A percentile compares a stretch with the other conserved stretches of the same genome.
Evolutionary conservation across 1,284 basidiomycete genomes (phyloP).

Genomic region (Anthracocystis setariae): DNA sequence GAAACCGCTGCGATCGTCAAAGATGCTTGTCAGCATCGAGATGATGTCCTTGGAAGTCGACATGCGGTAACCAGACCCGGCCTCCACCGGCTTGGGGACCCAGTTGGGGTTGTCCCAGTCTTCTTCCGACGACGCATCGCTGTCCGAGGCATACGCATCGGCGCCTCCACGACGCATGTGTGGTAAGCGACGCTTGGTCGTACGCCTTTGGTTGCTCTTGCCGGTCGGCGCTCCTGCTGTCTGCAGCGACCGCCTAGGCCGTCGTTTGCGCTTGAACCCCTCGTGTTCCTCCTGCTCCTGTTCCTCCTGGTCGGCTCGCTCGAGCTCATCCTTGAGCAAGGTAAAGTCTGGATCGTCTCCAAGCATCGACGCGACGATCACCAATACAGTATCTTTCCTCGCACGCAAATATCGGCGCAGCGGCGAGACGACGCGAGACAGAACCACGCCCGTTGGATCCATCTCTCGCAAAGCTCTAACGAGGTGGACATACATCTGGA

Average conservation of each 20-base stretch:
- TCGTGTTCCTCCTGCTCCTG: conserved; percentile 29
- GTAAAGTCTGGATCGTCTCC: conserved; percentile 62
- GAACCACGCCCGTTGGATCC: conserved; percentile 88
- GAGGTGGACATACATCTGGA: conserved; percentile 91
- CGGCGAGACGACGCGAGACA: conserved; percentile 69
- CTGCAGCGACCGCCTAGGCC: conserved; percentile 25
- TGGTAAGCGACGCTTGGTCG: conserved; percentile 8
- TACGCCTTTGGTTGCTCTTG: conserved; percentile 13
- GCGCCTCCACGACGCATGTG: conserved; percentile 9
- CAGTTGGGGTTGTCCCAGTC: conserved; percentile 51
- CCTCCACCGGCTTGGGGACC: conserved; percentile 57
- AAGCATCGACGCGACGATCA: conserved; percentile 62
- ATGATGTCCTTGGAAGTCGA: conserved; percentile 62
- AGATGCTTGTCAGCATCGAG: conserved; percentile 64
- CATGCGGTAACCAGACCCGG: conserved; percentile 57
- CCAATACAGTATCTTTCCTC: conserved; percentile 60
- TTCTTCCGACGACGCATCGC: conserved; percentile 42
- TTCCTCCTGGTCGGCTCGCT: conserved; percentile 40
- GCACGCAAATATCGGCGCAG: conserved; percentile 58
- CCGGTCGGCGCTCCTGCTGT: conserved; percentile 1
- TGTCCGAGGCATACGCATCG: conserved; percentile 28
- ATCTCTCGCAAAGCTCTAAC: conserved; percentile 89
- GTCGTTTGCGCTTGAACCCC: conserved; percentile 10
- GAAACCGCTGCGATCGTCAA: conserved; percentile 63
- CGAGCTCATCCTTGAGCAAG: conserved; percentile 60